A percentile compares a stretch with the other conserved stretches of the same genome.
Conservation (phyloP, 495 filamentous ascomycete species). For the Tuber melanosporum region DNA sequence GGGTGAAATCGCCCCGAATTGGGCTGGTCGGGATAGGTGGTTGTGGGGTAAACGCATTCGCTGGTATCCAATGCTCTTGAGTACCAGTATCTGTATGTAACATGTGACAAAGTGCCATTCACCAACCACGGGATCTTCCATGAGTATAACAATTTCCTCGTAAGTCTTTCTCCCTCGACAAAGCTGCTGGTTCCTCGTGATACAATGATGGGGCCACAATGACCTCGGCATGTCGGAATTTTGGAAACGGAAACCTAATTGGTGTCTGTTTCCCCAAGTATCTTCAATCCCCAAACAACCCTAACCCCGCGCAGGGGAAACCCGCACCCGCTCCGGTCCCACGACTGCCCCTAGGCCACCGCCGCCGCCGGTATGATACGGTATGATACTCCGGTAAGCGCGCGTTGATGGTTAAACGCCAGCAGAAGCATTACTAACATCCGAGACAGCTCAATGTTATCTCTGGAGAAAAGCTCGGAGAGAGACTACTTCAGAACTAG, state of each 20-base stretch:
- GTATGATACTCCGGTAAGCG: slow-evolving; percentile 46
- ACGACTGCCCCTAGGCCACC: slow-evolving; percentile 56
- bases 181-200: neutral
- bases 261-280: neutral
- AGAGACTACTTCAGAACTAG: slow-evolving; percentile 54
- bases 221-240: slow-evolving; percentile 55
- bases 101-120: slow-evolving; percentile 37
- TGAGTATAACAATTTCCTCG: slow-evolving; percentile 33
- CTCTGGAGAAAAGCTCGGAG: slow-evolving; percentile 44
- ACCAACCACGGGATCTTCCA: slow-evolving; percentile 40
- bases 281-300: neutral
- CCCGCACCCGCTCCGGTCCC: slow-evolving; percentile 49
- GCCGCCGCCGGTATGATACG: slow-evolving; percentile 43
- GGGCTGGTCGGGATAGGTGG: slow-evolving; percentile 11
- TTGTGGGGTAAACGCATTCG: slow-evolving; percentile 23
- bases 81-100: neutral
- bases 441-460: slow-evolving; percentile 47
- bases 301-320: slow-evolving; percentile 39
- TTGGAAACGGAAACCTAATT: slow-evolving; percentile 54
- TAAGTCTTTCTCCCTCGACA: neutral
- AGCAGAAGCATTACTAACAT: neutral
- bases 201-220: slow-evolving; percentile 37
- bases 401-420: neutral
- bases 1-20: slow-evolving; percentile 47
- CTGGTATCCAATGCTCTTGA: neutral